Base-by-base conservation (phyloP, 768 basidiomycete genomes). In the Psilocybe cyanescens region DNA sequence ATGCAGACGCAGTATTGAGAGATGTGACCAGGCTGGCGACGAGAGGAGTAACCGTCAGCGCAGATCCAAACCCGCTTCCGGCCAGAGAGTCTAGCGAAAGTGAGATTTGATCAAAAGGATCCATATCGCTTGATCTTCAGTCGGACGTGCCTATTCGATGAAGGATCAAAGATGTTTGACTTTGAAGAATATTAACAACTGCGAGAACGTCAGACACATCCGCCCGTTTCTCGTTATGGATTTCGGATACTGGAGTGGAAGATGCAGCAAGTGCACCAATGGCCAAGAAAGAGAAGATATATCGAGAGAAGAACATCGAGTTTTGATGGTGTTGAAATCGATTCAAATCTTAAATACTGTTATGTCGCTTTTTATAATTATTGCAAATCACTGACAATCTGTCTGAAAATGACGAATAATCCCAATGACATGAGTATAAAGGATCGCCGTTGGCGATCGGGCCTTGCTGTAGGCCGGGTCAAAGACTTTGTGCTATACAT, bases 131-230 rank as follows among this genome's bases (percentile, higher is more conserved):
- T 14, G 37, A 8, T n/a, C 5, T 44, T 11, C 14, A n/a, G 41
- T 44, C n/a, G 41, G 14, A 39, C 41, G n/a, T 44, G n/a, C 41
- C 41, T 14, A 44, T 44, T 14, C 41, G 6, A 1, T 7, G n/a
- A 16, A 44, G 41, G 35, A 50, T 50, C 1, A 12, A 8, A 3
- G 57, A 24, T 12, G 57, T 58, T 11, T 45, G 30, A 39, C 16
- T 39, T 39, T 58, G 33, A 39, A 58, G 57, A 9, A 33, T 50
- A 29, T 39, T 30, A 14, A 58, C 19, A 19, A 58, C 41, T 35
- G 35, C 57, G 37, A 58, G 48, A 41, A 58, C 57, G n/a, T 58
- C 17, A 49, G 48, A 50, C 0, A 51, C 39, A 19, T 58, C 57
- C 1, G 55, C 55, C 8, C 57, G 35, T 41, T 14, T 50, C 39